Percentiles rank a stretch among this genome's conserved stretches.
These are phyloP conservation scores for Gleditsia sinensis DNA, from an alignment of 306 rosid genomes.

Conservation along the genomic window DNA sequence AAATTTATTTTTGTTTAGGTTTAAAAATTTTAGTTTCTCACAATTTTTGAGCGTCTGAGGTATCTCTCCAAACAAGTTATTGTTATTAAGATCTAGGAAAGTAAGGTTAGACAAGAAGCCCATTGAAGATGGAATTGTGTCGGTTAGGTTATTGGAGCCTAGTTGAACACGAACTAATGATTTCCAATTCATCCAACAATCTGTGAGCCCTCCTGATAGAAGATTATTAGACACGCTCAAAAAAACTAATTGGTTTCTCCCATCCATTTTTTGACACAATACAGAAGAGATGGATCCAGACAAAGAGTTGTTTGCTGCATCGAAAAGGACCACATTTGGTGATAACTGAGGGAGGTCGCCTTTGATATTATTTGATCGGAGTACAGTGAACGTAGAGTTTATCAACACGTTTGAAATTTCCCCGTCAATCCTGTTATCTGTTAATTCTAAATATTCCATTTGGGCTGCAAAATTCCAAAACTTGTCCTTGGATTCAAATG, in stretches of 20 bases:
- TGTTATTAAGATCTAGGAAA: neutral
- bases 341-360: conserved; percentile 36
- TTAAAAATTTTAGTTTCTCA: neutral
- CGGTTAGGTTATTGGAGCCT: conserved; percentile 20
- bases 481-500: conserved; percentile 10
- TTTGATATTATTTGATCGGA: neutral
- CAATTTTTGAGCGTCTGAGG: conserved; percentile 14
- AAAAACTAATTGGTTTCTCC: neutral
- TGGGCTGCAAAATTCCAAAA: conserved; percentile 29
- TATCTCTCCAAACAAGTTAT: conserved; percentile 16
- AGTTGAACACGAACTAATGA: neutral
- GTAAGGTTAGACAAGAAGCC: neutral
- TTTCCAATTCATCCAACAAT: conserved; percentile 22
- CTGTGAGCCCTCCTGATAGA: conserved; percentile 29
- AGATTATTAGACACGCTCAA: conserved; percentile 22
- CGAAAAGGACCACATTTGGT: conserved; percentile 13
- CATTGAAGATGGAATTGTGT: conserved; percentile 31
- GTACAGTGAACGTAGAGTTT: neutral
- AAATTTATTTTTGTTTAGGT: conserved; percentile 1
- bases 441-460: neutral
- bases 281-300: conserved; percentile 38
- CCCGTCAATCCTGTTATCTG: conserved; percentile 12
- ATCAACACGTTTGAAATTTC: conserved; percentile 24
- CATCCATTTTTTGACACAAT: conserved; percentile 6
- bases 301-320: conserved; percentile 2